Evolutionary conservation across 768 basidiomycete species (phyloP).

Genomic region (Symmetrospora coprosmae): DNA sequence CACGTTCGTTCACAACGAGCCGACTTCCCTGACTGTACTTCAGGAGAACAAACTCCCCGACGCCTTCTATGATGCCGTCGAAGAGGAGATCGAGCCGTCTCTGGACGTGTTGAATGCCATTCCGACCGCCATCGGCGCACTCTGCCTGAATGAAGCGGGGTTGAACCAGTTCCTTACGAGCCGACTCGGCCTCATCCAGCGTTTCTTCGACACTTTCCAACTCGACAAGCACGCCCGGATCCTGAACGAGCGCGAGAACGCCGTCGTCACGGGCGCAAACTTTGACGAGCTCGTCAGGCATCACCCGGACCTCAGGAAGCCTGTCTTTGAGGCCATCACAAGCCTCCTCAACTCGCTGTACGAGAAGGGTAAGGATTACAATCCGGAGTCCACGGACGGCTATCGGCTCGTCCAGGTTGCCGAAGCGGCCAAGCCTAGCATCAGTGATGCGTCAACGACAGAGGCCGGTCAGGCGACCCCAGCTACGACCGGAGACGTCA

Average conservation of each 20-base stretch:
- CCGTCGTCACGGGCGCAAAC: constrained; percentile 69
- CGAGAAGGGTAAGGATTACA: constrained; percentile 47
- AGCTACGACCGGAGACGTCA: neutral
- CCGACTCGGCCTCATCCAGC: constrained; percentile 62
- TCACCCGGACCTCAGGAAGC: constrained; percentile 68
- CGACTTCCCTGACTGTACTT: constrained; percentile 77
- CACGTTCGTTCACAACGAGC: constrained; percentile 71
- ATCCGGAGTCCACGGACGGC: constrained; percentile 23
- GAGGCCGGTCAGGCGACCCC: neutral
- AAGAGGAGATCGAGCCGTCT: constrained; percentile 66
- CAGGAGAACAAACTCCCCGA: constrained; percentile 85
- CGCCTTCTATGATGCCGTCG: constrained; percentile 71
- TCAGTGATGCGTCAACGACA: neutral
- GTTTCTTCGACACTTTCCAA: constrained; percentile 72
- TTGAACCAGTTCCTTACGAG: constrained; percentile 56
- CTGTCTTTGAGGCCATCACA: constrained; percentile 65
- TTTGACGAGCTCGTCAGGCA: constrained; percentile 93
- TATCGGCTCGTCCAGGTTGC: constrained; percentile 22
- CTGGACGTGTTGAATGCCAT: constrained; percentile 66
- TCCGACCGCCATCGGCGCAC: constrained; percentile 85
- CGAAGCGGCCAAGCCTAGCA: neutral
- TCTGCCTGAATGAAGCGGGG: constrained; percentile 84
- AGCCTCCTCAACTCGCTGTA: constrained; percentile 59
- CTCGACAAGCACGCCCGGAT: constrained; percentile 68
- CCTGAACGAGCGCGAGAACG: constrained; percentile 82